Base-by-base conservation (phyloP, 345 rosid species). In the Pistacia integerrima region DNA sequence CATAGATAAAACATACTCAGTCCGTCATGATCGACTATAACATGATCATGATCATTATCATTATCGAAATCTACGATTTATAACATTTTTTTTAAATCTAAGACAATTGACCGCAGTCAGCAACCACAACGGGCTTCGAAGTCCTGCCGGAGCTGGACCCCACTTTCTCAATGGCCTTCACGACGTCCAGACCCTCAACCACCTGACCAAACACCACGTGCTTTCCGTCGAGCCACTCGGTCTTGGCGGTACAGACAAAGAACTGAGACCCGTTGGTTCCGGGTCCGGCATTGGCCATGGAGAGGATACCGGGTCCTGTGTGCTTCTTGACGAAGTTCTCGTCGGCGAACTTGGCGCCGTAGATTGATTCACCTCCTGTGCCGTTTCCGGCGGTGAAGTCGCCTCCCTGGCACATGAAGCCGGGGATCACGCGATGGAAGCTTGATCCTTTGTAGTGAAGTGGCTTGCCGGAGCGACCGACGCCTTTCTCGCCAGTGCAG, bases 381-480 rank as follows among this genome's bases (percentile, higher is more conserved):
- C 97, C 98, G 70, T 94, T 89, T 9, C 94, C 92, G 20, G 87
- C 91, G 0, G 95, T 92, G 86, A 90, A 92, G 28, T 92, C 98
- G 1, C 97, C 97, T 4, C 98, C 98, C 75, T 90, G 98, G 71
- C 97, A 90, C 95, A 93, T 90, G 87, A 93, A 93, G 0, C 83
- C 81, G 0, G 95, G 94, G 80, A 94, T 92, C 84, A 94, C 93
- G 0, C 94, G 88, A 85, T 92, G 97, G 82, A 94, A 94, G 33
- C 55, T 0, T 0, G 97, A 93, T 1, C 95, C 94, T 58, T 90
- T 92, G 89, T 84, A 93, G 92, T 93, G 98, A 17, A 92, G 89
- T 0, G 97, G 94, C 89, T 92, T 94, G 14, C 98, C 88, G 30
- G 20, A 14, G 11, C 77, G 69, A 0, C 94, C 93, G 1, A 52